Base-by-base conservation (phyloP, 2,329 filamentous ascomycete genomes). In the Neonectria sp. region DNA sequence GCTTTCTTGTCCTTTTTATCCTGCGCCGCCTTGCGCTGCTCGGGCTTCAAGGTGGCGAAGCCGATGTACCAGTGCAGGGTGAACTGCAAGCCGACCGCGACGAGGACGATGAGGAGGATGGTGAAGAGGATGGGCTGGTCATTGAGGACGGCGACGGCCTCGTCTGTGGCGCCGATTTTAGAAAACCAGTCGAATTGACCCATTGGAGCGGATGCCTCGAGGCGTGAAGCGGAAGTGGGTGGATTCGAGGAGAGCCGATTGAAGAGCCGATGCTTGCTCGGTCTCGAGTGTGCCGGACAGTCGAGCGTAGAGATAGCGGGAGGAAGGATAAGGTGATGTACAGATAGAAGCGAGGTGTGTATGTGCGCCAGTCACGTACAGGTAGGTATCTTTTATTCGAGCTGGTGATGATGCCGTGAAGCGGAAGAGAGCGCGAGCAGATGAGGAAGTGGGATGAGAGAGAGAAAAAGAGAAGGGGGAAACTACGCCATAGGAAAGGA, bases 121-220 rank as follows among this genome's bases (percentile, higher is more conserved):
- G 83, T 87, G 80, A 90, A 89, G 60, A 90, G 82, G 68, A 86
- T 81, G 25, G 88, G 88, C 78, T 90, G 88, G 74, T 90, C 87
- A 80, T 90, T 90, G 76, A 90, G 82, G 60, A 86, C 84, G 70
- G 86, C 87, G 73, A 90, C 86, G 71, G 88, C 88, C 76, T 89
- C 80, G 40, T 83, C 81, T 21, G 88, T 90, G 55, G 88, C 88
- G 78, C 88, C 88, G 73, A 90, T 85, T 66, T 80, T 84, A 73
- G 75, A 75, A 71, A 90, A 85, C 83, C 86, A 90, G 77, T 86
- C 86, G 77, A 90, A 90, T 77, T 87, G 82, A 68, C 84, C 86
- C 82, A 85, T 85, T 40, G 27, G 53, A 61, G 55, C 48, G 24
- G 24, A 5, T 12, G 51, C 27, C 17, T 25, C 21, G 35, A 25